Base-by-base conservation (phyloP, 2,329 filamentous ascomycete species). In the Xylariaceae sp. region DNA sequence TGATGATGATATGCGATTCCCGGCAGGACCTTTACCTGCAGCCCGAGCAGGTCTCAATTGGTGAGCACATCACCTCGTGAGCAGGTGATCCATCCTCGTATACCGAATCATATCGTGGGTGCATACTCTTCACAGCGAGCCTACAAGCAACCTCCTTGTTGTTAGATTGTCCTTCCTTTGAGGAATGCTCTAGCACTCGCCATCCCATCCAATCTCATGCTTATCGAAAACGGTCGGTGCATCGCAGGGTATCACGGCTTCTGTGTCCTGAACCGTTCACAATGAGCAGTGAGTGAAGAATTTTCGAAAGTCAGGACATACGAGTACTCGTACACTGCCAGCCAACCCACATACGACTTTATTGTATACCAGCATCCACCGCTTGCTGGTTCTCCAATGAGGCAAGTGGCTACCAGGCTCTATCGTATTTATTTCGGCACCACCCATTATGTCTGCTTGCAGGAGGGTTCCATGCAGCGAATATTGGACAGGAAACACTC, bases 401-500 rank as follows among this genome's bases (percentile, higher is more conserved):
- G 53, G 53, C 56, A 51, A 58, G 15, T 49, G 53, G 57, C 56
- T 56, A 58, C 60, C 55, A 18, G 53, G 57, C 60, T 64, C 51
- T 56, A 51, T 23, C 41, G 44, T 58, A 52, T 57, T 55, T 54
- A 52, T 52, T 59, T 39, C 61, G 52, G 59, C 49, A 53, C 5
- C 61, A 41, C 57, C 52, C 61, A 55, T 59, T 45, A 48, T 56
- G 37, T 48, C 58, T 15, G 39, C 51, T 51, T 59, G 49, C 48
- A 53, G 56, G 53, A 61, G 61, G 59, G 58, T 59, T 59, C 58
- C 63, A 63, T 63, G 63, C 63, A 64, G 58, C 58, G 57, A 63
- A 65, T 65, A 63, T 64, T 61, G 61, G 35, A 57, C 61, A 55
- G 51, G 51, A 56, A 57, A 47, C 52, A 50, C 49, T 47, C 63